phyloP scores from a whole-genome alignment of 352 stramenopile species.

The Pythium volutum region DNA sequence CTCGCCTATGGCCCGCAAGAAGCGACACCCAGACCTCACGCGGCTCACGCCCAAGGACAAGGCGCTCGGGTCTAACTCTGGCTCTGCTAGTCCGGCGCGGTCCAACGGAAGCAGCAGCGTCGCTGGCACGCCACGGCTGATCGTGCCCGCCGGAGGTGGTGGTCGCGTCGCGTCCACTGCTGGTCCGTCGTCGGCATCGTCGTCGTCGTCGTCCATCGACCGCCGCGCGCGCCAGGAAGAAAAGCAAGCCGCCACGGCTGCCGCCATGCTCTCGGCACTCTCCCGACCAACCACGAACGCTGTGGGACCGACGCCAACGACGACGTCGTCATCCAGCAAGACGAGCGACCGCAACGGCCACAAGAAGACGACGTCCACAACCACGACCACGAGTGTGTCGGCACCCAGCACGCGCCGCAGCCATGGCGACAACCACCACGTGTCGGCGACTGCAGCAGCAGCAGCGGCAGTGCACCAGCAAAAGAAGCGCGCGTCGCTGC shows the following conservation, averaged over 20 bases:
- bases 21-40: conserved; percentile 10
- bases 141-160: conserved; percentile 1
- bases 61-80: too few relatives aligned
- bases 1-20: conserved; percentile 7
- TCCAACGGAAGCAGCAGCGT: neutral
- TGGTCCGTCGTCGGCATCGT: neutral
- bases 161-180: neutral
- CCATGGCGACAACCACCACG: neutral
- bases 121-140: conserved; percentile 4
- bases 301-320: neutral
- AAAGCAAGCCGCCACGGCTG: conserved; percentile 14
- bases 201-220: neutral
- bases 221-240: conserved; percentile 19
- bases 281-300: neutral
- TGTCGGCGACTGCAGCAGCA: neutral
- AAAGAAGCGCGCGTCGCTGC: conserved; percentile 8
- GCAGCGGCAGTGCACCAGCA: neutral
- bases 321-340: neutral
- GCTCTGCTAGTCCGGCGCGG: conserved; percentile 1
- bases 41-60: conserved; percentile 21
- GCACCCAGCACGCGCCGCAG: neutral
- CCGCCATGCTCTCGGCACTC: conserved; percentile 17
- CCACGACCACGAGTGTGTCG: neutral
- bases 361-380: neutral
- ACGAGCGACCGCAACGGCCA: neutral